Evolutionary conservation across 2,329 filamentous ascomycete genomes (phyloP), one percentile per base, ranked within the genome.

Genomic region (Albophoma yamanashiensis): DNA sequence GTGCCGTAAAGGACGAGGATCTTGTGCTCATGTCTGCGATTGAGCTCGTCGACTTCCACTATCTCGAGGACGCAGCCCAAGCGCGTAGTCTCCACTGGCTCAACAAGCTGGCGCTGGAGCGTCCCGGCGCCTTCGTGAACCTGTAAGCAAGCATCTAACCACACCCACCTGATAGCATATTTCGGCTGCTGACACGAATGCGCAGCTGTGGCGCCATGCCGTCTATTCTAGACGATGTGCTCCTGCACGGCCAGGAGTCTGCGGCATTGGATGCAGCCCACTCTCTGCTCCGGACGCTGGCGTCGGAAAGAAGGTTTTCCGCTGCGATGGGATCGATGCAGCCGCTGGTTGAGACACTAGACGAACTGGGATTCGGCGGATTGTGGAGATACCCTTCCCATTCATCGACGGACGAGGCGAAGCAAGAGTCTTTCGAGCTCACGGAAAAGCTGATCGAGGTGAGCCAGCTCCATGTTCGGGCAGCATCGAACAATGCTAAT

Each of bases 31-130:
- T 83, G 62, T 82, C 83, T 3, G 83, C 83, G 1, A 84, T 89
- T 59, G 80, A 83, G 66, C 75, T 89, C 50, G 81, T 89, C 12
- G 86, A 89, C 67, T 89, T 89, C 66, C 80, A 82, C 60, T 82
- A 82, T 60, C 73, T 88, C 9, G 86, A 89, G 60, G 85, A 88
- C 60, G 75, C 76, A 1, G 78, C 85, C 22, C 86, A 89, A 68
- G 79, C 81, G 52, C 78, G 83, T 17, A 82, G 78, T 20, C 72
- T 89, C 3, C 68, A 75, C 20, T 87, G 85, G 83, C 75, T 89
- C 42, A 83, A 82, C 58, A 75, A 80, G 57, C 70, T 89, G 36
- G 84, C 84, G 3, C 66, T 69, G 12, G 75, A 75, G 25, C 75
- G 85, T 27, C 83, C 85, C 3, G 72, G 75, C 9, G 84, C 88